A percentile compares a stretch with the other conserved stretches of the same genome.
Evolutionary conservation across 345 rosid genomes (phyloP).

Genomic region (Populus simonii): DNA sequence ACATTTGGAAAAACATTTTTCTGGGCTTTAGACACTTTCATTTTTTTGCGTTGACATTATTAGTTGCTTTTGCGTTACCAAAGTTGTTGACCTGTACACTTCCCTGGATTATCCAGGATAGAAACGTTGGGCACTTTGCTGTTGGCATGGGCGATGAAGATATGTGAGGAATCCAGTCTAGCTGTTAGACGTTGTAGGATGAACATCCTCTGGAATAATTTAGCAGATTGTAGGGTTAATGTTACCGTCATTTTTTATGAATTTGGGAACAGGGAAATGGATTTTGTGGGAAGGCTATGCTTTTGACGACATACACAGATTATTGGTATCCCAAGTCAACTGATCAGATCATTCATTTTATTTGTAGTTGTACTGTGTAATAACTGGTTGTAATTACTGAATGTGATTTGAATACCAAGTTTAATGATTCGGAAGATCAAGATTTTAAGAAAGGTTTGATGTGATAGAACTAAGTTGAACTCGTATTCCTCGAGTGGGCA

Average conservation of each 20-base stretch:
- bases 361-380: not conserved
- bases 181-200: not conserved
- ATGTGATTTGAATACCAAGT: not conserved
- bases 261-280: not conserved
- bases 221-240: not conserved
- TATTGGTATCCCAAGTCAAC: not conserved
- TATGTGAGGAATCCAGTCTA: constrained; percentile 1
- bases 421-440: not conserved
- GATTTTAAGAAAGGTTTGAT: not conserved
- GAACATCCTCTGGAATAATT: constrained; percentile 8
- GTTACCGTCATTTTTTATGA: not conserved
- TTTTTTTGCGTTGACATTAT: not conserved
- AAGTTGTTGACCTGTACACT: not conserved
- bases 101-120: constrained; percentile 36
- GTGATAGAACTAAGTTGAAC: not conserved
- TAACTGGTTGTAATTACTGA: not conserved
- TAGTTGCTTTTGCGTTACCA: not conserved
- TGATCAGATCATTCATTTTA: not conserved
- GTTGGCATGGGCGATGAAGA: constrained; percentile 33
- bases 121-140: constrained; percentile 51
- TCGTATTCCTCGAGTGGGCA: not conserved
- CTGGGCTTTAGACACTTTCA: too few species aligned
- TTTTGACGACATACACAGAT: not conserved
- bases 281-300: not conserved
- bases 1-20: too few species aligned